A percentile compares a stretch with the other conserved stretches of the same genome.
These are phyloP conservation scores for Xylona heveae DNA, from an alignment of 495 filamentous ascomycete genomes.

Conservation along the genomic window DNA sequence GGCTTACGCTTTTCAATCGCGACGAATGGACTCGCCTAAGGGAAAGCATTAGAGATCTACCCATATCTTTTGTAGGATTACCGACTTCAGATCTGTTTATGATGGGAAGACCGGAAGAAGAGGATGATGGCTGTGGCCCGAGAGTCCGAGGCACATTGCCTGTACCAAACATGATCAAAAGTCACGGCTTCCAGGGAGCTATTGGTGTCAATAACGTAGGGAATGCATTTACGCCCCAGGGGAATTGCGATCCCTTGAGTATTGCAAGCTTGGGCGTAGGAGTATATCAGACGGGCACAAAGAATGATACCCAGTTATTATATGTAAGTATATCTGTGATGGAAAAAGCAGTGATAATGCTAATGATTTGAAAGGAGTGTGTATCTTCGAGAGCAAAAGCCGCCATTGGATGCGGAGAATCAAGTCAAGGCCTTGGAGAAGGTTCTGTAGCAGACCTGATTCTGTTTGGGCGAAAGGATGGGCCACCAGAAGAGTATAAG, in stretches of 20 bases:
- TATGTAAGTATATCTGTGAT: slow-evolving; percentile 16
- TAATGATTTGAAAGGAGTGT: neutral
- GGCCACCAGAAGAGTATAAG: neutral
- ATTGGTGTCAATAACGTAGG: slow-evolving; percentile 60
- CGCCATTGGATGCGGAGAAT: neutral
- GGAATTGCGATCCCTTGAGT: slow-evolving; percentile 44
- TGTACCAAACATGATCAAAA: slow-evolving; percentile 37
- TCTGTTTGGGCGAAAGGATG: neutral
- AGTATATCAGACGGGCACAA: slow-evolving; percentile 44
- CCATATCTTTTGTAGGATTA: slow-evolving; percentile 47
- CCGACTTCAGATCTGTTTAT: slow-evolving; percentile 59
- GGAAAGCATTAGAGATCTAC: slow-evolving; percentile 25
- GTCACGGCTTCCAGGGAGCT: slow-evolving; percentile 33
- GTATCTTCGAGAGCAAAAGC: neutral
- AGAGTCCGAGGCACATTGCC: slow-evolving; percentile 36
- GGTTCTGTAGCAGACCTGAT: neutral
- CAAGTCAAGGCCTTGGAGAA: neutral
- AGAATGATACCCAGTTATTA: slow-evolving; percentile 32
- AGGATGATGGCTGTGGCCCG: slow-evolving; percentile 9
- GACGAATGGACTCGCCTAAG: slow-evolving; percentile 28
- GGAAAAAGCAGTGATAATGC: neutral
- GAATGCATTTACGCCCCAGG: slow-evolving; percentile 59
- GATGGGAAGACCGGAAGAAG: slow-evolving; percentile 28
- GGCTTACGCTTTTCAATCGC: slow-evolving; percentile 32
- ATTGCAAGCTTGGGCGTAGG: slow-evolving; percentile 43